phyloP scores from a whole-genome alignment of 176 grass and related monocot genomes.

The Miscanthus lutarioriparius region DNA sequence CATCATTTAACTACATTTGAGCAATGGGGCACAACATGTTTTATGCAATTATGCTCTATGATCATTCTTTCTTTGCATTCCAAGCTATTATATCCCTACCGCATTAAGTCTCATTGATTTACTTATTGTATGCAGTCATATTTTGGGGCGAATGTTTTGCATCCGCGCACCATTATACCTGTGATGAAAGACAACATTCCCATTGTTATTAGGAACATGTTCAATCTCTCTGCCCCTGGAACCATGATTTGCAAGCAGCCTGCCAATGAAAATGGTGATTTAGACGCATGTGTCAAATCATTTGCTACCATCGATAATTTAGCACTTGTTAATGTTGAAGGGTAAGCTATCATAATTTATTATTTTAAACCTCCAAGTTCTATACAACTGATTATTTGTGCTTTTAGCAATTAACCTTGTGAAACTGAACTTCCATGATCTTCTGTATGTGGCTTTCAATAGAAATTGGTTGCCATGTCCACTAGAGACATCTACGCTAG shows the following conservation, averaged over 20 bases:
- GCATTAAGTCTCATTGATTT: conserved; percentile 13
- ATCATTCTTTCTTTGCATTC: conserved; percentile 20
- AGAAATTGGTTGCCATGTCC: conserved; percentile 19
- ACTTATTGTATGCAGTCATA: conserved; percentile 77
- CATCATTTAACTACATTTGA: neutral
- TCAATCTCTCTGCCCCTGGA: conserved; percentile 83
- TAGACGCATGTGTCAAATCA: conserved; percentile 82
- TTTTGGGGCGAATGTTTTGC: conserved; percentile 95
- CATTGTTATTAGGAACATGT: conserved; percentile 94
- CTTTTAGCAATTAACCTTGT: conserved; percentile 17
- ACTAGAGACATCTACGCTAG: neutral
- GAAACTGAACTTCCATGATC: neutral
- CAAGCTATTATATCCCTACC: conserved; percentile 23
- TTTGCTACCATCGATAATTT: conserved; percentile 96
- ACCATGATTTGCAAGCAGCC: conserved; percentile 81
- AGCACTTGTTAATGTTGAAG: conserved; percentile 98
- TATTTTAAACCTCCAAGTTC: neutral
- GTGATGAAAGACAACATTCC: conserved; percentile 94
- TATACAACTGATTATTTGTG: conserved; percentile 15
- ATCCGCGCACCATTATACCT: conserved; percentile 98
- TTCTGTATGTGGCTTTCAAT: conserved; percentile 4
- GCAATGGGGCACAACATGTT: neutral
- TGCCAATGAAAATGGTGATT: conserved; percentile 73
- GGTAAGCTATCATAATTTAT: conserved; percentile 48
- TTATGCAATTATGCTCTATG: neutral